Percentiles rank a stretch among this genome's conserved stretches.
Evolutionary conservation across 78 protist genomes (phyloP).

Genomic region (Monosiga brevicollis): DNA sequence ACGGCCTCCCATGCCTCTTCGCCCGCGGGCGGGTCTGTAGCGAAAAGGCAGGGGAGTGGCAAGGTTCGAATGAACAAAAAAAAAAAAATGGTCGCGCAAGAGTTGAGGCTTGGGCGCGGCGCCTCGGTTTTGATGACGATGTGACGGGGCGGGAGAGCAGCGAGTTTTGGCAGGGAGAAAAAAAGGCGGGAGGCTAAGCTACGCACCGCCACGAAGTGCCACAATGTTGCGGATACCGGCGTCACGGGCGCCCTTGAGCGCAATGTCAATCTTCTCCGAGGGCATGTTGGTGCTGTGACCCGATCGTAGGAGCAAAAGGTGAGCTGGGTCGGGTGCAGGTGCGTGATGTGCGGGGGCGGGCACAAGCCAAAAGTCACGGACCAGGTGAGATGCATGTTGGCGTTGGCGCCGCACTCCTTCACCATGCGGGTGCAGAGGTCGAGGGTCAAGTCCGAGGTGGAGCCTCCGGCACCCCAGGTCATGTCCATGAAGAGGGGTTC

Average conservation of each 20-base stretch:
- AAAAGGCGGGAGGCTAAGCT: no score
- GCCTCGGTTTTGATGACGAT: no score
- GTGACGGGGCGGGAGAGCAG: no score
- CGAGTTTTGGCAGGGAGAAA: no score
- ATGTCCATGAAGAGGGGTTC: slow-evolving; percentile 26
- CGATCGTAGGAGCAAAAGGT: slow-evolving; percentile 38
- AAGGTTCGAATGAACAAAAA: not conserved
- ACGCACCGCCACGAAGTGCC: slow-evolving; percentile 83
- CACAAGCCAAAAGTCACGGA: not conserved
- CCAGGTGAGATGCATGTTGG: not conserved
- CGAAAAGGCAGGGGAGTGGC: not conserved
- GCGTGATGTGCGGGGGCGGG: no score
- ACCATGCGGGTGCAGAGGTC: slow-evolving; percentile 1
- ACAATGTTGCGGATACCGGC: slow-evolving; percentile 78
- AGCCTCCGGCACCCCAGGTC: slow-evolving; percentile 33
- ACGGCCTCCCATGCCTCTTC: slow-evolving; percentile 58
- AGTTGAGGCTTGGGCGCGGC: no score
- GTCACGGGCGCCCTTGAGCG: slow-evolving; percentile 44
- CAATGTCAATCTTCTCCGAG: slow-evolving; percentile 27
- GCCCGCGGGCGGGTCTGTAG: slow-evolving; percentile 73
- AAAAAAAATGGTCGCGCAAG: not conserved
- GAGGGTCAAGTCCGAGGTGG: slow-evolving; percentile 10
- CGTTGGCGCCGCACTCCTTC: not conserved
- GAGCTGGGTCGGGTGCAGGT: no score
- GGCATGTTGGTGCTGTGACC: slow-evolving; percentile 80